Percentiles rank a stretch among this genome's conserved stretches.
Evolutionary conservation across 768 basidiomycete genomes (phyloP).

Genomic region (Cystobasidium onofrii): DNA sequence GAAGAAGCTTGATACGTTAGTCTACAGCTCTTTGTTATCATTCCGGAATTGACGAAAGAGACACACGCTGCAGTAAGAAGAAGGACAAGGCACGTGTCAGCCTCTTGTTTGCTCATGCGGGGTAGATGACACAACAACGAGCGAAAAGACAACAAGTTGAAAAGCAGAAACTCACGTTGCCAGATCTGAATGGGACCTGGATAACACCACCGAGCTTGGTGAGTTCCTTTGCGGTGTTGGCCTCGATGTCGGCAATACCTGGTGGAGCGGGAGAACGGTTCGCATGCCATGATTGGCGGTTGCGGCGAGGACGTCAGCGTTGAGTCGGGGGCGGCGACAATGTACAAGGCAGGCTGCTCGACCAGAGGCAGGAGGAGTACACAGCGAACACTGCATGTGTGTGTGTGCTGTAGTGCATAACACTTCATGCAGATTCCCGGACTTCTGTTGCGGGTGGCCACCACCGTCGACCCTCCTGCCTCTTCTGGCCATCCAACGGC

Average conservation of each 20-base stretch:
- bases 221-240: conserved; percentile 84
- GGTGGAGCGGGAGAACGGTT: conserved; percentile 4
- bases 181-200: conserved; percentile 89
- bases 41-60: conserved; percentile 26
- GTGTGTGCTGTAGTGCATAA: background rate
- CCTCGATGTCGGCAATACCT: conserved; percentile 79
- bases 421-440: too few relatives aligned
- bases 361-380: background rate
- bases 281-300: background rate
- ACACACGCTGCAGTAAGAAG: background rate
- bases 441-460: too few relatives aligned
- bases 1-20: background rate
- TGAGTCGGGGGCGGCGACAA: background rate
- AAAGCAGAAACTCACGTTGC: conserved; percentile 33
- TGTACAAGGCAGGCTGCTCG: background rate
- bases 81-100: background rate
- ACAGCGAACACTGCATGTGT: background rate
- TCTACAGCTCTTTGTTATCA: too few relatives aligned
- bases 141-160: background rate
- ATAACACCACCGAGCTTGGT: conserved; percentile 90
- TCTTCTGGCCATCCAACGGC: background rate
- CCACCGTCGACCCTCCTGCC: conserved; percentile 13
- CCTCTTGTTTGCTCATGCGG: background rate
- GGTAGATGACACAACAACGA: background rate
- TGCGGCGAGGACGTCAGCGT: background rate